These are phyloP conservation scores for Myxozyma neotropica DNA, from an alignment of 805 yeast genomes.

Conservation along the genomic window DNA sequence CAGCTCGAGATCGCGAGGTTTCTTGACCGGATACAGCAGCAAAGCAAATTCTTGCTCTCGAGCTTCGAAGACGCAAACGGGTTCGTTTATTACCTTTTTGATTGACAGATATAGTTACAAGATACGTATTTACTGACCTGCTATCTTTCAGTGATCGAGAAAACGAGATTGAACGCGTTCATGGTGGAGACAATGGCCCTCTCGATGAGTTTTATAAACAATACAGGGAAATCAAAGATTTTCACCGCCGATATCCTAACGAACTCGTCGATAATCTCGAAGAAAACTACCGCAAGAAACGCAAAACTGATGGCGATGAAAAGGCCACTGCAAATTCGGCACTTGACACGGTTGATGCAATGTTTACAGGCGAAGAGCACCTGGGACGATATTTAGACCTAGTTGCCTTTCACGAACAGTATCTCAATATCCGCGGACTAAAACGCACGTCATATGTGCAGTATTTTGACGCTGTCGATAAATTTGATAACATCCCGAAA, in stretches of 20 bases:
- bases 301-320: slow-evolving; percentile 35
- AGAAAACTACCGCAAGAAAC: slow-evolving; percentile 35
- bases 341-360: slow-evolving; percentile 47
- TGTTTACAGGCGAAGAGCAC: slow-evolving; percentile 63
- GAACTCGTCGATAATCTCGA: slow-evolving; percentile 41
- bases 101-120: no score
- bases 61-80: slow-evolving; percentile 16
- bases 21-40: slow-evolving; percentile 50
- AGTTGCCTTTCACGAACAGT: slow-evolving; percentile 52
- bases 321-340: slow-evolving; percentile 37
- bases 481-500: slow-evolving; percentile 42
- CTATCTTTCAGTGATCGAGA: slow-evolving; percentile 17
- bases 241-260: slow-evolving; percentile 41
- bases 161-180: slow-evolving; percentile 30
- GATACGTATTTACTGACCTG: not conserved
- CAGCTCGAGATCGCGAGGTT: slow-evolving; percentile 68
- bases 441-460: slow-evolving; percentile 49
- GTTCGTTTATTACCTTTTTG: slow-evolving; percentile 6
- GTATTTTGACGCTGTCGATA: slow-evolving; percentile 53
- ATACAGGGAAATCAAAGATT: slow-evolving; percentile 42
- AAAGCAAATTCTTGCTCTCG: slow-evolving; percentile 37
- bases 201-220: slow-evolving; percentile 48
- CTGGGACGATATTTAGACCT: slow-evolving; percentile 70
- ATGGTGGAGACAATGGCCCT: slow-evolving; percentile 38
- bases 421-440: slow-evolving; percentile 52